These are phyloP conservation scores for Perkinsus chesapeaki DNA, from an alignment of 169 alveolate genomes.

Conservation along the genomic window DNA sequence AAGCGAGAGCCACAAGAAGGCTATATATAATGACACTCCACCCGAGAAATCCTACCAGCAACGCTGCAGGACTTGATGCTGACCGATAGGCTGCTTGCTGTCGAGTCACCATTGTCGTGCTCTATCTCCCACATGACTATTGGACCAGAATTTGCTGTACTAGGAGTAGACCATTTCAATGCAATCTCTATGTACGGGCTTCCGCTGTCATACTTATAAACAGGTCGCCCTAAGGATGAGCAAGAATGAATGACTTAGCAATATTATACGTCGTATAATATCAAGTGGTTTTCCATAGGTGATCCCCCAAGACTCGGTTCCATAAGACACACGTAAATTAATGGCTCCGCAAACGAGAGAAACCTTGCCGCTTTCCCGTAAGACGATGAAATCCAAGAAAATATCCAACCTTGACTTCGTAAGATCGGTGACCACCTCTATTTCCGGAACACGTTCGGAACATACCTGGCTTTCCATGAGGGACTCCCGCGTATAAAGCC, in stretches of 20 bases:
- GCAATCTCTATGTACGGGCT: background rate
- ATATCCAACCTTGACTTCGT: too few species aligned
- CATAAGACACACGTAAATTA: too few species aligned
- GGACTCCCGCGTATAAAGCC: background rate
- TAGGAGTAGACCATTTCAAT: background rate
- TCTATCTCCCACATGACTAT: background rate
- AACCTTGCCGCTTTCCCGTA: too few species aligned
- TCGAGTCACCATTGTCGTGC: background rate
- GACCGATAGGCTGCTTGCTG: background rate
- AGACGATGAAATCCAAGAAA: too few species aligned
- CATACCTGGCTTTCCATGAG: background rate
- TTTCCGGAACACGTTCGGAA: background rate
- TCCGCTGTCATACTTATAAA: background rate
- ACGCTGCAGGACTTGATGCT: background rate
- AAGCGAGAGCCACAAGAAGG: too few species aligned
- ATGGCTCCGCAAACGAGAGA: too few species aligned
- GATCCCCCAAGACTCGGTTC: too few species aligned
- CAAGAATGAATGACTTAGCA: too few species aligned
- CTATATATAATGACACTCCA: too few species aligned
- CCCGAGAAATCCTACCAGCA: background rate
- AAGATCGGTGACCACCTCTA: background rate
- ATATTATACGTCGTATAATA: too few species aligned
- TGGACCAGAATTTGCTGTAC: background rate
- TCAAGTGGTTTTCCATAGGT: too few species aligned
- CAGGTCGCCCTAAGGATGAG: background rate